Evolutionary conservation across 768 basidiomycete genomes (phyloP).

Genomic region (Paxillus ammoniavirescens): DNA sequence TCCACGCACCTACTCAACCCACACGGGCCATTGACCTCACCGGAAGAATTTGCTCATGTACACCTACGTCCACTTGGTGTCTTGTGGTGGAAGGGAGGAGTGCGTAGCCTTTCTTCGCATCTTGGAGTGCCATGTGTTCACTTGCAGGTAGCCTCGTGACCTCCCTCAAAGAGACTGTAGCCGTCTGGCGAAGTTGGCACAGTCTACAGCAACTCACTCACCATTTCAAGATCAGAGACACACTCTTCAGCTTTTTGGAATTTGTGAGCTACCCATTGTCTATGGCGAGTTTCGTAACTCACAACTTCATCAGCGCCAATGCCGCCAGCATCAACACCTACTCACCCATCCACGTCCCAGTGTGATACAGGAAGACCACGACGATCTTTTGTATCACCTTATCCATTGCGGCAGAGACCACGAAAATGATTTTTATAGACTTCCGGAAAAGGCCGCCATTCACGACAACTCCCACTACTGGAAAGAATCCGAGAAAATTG

Average conservation of each 20-base stretch:
- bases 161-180: conserved; percentile 4
- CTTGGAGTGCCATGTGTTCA: not conserved
- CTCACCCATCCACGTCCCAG: not conserved
- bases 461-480: not conserved
- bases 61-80: conserved; percentile 20
- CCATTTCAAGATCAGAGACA: conserved; percentile 15
- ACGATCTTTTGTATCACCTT: conserved; percentile 16
- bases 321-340: conserved; percentile 11
- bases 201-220: conserved; percentile 16
- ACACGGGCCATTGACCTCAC: conserved; percentile 3
- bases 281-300: not conserved
- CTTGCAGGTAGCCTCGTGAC: not conserved
- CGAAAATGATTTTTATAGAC: conserved; percentile 11
- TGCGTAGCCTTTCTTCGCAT: not conserved
- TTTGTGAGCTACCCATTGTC: conserved; percentile 7
- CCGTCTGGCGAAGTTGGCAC: conserved; percentile 13
- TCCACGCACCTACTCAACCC: not conserved
- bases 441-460: not conserved
- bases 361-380: conserved; percentile 11
- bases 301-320: conserved; percentile 9
- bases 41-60: conserved; percentile 25
- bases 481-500: conserved; percentile 14
- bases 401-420: conserved; percentile 17
- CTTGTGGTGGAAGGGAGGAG: conserved; percentile 13
- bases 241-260: conserved; percentile 6